Evolutionary conservation across 495 filamentous ascomycete genomes (phyloP).

Genomic region (Trypethelium eluteriae): DNA sequence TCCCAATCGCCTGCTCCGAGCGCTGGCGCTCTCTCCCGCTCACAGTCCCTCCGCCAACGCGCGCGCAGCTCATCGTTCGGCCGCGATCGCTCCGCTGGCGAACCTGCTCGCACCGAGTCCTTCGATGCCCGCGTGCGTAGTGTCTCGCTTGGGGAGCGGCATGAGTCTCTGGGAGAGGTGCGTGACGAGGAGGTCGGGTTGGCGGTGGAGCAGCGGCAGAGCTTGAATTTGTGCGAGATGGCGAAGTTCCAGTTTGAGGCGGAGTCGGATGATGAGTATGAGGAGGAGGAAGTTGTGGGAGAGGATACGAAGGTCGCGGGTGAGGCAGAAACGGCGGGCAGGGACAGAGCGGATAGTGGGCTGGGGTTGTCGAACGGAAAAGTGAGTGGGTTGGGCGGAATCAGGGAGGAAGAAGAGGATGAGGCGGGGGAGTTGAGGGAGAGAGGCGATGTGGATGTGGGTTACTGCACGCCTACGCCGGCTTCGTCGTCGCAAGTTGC

Average conservation of each 20-base stretch:
- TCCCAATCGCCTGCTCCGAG: too few species aligned
- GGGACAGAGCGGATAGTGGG: background rate
- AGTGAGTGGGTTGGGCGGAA: background rate
- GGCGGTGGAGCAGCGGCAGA: slow-evolving; percentile 1
- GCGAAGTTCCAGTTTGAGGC: background rate
- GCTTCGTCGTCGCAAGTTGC: background rate
- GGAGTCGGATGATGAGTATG: background rate
- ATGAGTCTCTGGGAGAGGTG: background rate
- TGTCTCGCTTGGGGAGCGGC: background rate
- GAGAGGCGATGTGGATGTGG: background rate
- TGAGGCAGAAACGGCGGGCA: background rate
- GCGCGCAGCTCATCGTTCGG: background rate
- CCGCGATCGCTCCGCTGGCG: background rate
- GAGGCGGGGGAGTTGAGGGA: background rate
- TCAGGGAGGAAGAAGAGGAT: slow-evolving; percentile 4
- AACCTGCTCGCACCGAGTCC: background rate
- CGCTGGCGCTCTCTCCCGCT: background rate
- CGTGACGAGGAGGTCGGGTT: background rate
- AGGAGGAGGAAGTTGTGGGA: background rate
- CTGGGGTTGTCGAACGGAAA: background rate
- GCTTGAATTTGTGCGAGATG: background rate
- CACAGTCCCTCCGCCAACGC: background rate
- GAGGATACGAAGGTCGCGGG: background rate
- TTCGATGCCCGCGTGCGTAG: slow-evolving; percentile 8
- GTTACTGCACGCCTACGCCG: too few species aligned